phyloP scores from a whole-genome alignment of 768 basidiomycete species.

The Collybiopsis luxurians region DNA sequence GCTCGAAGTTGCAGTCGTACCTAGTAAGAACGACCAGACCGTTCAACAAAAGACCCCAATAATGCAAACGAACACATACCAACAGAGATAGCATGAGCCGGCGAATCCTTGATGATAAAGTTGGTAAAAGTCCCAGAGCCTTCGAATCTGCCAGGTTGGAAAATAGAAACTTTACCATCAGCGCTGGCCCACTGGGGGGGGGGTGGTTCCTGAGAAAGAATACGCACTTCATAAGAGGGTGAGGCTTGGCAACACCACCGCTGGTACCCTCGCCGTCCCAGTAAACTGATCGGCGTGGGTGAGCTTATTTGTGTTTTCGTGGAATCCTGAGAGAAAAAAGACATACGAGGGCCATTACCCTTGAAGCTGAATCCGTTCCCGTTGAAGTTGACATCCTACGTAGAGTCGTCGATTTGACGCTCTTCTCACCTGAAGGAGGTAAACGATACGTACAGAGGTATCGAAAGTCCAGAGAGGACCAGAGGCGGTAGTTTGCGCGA shows the following conservation, averaged over 20 bases:
- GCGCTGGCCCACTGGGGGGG: too few relatives aligned
- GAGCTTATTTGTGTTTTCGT: background rate
- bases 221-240: conserved; percentile 6
- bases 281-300: background rate
- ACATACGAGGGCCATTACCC: background rate
- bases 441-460: background rate
- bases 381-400: conserved; percentile 2
- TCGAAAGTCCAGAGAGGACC: conserved; percentile 7
- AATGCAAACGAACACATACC: background rate
- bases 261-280: conserved; percentile 23
- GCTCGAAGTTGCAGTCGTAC: background rate
- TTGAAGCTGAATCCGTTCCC: background rate
- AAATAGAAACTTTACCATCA: too few relatives aligned
- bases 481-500: conserved; percentile 1
- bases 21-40: background rate
- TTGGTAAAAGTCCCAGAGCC: conserved; percentile 8
- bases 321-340: background rate
- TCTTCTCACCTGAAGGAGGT: too few relatives aligned
- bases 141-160: background rate
- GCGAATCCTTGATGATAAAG: conserved; percentile 8
- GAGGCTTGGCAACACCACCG: conserved; percentile 19
- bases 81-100: conserved; percentile 10
- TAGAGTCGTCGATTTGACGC: background rate
- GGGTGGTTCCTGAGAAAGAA: background rate
- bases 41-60: background rate